These are phyloP conservation scores for Danielozyma ontarioensis DNA, from an alignment of 805 yeast genomes.

Conservation along the genomic window DNA sequence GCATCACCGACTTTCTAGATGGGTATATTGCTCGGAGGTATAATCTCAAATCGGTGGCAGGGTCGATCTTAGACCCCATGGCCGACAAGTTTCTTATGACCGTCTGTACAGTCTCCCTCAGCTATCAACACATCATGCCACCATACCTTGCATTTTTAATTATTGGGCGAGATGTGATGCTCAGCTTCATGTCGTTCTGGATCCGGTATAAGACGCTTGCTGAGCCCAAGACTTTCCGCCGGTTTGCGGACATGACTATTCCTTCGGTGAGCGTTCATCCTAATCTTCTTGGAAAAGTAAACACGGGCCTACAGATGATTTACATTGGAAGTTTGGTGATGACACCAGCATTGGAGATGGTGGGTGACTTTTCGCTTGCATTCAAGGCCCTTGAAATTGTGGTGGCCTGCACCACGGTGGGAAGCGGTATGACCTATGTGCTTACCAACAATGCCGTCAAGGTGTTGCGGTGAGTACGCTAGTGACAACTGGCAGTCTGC, in stretches of 20 bases:
- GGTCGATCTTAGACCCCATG: slow-evolving; percentile 89
- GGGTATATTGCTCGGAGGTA: slow-evolving; percentile 84
- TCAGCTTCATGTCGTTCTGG: slow-evolving; percentile 68
- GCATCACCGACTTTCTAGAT: slow-evolving; percentile 87
- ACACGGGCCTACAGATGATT: slow-evolving; percentile 90
- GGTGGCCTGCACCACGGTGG: slow-evolving; percentile 56
- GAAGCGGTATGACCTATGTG: slow-evolving; percentile 76
- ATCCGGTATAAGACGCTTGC: slow-evolving; percentile 72
- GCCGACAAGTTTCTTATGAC: slow-evolving; percentile 93
- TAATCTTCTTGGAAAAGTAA: slow-evolving; percentile 76
- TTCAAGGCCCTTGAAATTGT: slow-evolving; percentile 22
- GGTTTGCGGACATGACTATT: slow-evolving; percentile 70
- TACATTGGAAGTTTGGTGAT: slow-evolving; percentile 56
- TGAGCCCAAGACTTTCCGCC: slow-evolving; percentile 62
- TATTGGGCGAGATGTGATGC: slow-evolving; percentile 74
- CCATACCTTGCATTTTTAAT: slow-evolving; percentile 56
- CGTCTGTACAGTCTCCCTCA: slow-evolving; percentile 71
- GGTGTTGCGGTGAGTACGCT: too few relatives aligned
- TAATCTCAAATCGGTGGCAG: slow-evolving; percentile 74
- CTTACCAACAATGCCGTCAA: slow-evolving; percentile 67
- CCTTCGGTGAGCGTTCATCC: slow-evolving; percentile 89
- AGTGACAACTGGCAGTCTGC: too few relatives aligned
- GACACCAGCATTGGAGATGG: slow-evolving; percentile 19
- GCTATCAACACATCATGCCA: slow-evolving; percentile 69
- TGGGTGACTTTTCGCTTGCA: slow-evolving; percentile 7